These are phyloP conservation scores for Verticillium isaacii DNA, from an alignment of 2,329 filamentous ascomycete genomes.

Conservation along the genomic window DNA sequence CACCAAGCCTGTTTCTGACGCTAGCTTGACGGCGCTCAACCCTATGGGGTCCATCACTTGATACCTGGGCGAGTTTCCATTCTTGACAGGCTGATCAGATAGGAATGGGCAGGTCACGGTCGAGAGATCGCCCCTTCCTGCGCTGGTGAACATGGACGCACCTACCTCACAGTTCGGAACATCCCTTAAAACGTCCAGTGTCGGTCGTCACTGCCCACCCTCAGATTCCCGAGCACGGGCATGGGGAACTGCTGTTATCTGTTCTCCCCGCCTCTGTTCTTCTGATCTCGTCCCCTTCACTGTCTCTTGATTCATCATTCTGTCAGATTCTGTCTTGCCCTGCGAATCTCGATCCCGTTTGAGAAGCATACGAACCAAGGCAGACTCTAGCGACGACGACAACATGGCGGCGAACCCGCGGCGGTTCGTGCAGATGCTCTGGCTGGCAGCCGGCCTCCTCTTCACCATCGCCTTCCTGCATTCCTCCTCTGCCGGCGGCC, in stretches of 20 bases:
- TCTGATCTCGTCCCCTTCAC: neutral
- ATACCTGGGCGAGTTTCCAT: neutral
- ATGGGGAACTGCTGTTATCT: neutral
- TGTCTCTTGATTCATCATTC: neutral
- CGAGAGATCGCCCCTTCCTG: neutral
- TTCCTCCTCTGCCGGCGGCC: slow-evolving; percentile 12
- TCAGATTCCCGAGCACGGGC: neutral
- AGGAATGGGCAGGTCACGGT: neutral
- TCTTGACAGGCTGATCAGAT: neutral
- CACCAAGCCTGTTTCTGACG: neutral
- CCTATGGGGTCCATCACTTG: neutral
- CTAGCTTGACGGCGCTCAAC: neutral
- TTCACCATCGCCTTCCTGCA: slow-evolving; percentile 18
- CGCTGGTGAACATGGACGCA: neutral
- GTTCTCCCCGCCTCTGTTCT: neutral
- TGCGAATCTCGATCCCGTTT: neutral
- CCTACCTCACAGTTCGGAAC: neutral
- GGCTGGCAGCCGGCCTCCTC: slow-evolving; percentile 15
- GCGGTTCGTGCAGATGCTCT: slow-evolving; percentile 15
- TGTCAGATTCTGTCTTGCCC: neutral
- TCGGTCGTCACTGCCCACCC: neutral
- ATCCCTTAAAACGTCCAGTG: neutral
- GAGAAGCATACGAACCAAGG: neutral
- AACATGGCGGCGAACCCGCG: slow-evolving; percentile 6
- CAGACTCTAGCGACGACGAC: neutral